Evolutionary conservation across 2,329 filamentous ascomycete species (phyloP), one percentile per base, ranked within the genome.

Genomic region (Zalaria sp.): DNA sequence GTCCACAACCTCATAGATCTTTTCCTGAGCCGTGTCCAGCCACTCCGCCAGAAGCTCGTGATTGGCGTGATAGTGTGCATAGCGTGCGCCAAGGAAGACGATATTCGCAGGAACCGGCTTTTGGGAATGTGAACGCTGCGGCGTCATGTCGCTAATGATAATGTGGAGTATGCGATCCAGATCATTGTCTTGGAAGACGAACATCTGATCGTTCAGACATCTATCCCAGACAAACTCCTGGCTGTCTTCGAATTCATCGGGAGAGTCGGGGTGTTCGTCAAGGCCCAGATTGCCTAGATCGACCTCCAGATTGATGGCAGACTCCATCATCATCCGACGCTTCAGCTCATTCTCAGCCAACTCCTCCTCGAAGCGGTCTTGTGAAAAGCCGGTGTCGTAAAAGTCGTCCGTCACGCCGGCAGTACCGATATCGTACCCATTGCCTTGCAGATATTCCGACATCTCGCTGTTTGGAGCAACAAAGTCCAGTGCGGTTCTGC

Each of bases 241-340:
- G 43, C 80, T 77, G 44, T 95, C 88, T 53, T 93, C 86, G 51
- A 87, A 73, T 41, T 95, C 88, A 45, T 89, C 86, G 10, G 74
- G 69, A 5, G 87, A 85, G 69, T 96, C 91, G 40, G 88, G 85
- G 55, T 93, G 83, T 59, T 98, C 91, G 57, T 98, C 91, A 53
- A 98, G 80, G 27, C 91, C 91, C 43, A 98, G 76, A 53, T 94
- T 98, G 8, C 89, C 91, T 42, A 98, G 64, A 55, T 98, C 91
- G 35, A 98, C 91, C 61, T 98, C 91, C 31, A 98, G 69, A 59
- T 98, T 94, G 50, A 93, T 81, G 4, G 91, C 89, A 56, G 91
- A 98, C 59, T 98, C 91, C 77, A 93, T 91, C 89, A 96, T 95
- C 87, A 98, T 94, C 28, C 91, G 77, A 48, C 89, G 76, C 57